Percentiles rank a stretch among this genome's conserved stretches.
Conservation (phyloP, 306 rosid genomes). For the Pterocarpus santalinus region DNA sequence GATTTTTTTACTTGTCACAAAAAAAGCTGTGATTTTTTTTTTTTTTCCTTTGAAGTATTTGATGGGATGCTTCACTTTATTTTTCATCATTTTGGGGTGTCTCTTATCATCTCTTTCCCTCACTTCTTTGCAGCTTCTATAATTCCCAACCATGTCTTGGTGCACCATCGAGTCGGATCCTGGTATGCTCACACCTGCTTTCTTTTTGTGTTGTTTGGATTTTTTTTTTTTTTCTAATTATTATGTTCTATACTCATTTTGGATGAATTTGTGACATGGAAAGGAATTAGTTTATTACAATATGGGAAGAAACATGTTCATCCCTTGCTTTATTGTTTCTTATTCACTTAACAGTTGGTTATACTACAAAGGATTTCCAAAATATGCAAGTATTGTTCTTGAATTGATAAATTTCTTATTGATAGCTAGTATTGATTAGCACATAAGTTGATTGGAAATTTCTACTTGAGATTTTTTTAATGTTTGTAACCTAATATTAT, state of each 20-base stretch:
- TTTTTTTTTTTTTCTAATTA: background rate
- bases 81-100: background rate
- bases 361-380: background rate
- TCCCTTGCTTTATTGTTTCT: background rate
- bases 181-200: conserved; percentile 52
- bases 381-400: background rate
- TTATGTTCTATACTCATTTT: background rate
- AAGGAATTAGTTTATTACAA: background rate
- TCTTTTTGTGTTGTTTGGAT: background rate
- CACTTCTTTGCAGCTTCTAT: conserved; percentile 45
- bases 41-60: background rate
- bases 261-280: background rate
- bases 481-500: background rate
- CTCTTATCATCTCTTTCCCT: background rate
- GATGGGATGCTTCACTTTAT: background rate
- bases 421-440: background rate
- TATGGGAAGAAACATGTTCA: background rate
- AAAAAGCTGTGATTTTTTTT: background rate
- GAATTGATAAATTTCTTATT: background rate
- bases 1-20: background rate
- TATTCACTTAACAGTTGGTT: background rate
- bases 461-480: background rate
- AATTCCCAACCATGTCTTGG: conserved; percentile 73
- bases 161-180: conserved; percentile 90
- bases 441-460: background rate